Evolutionary conservation across 1,139 yeast species (phyloP), one percentile per base, ranked within the genome.

Genomic region (Blastobotrys malaysiensis): DNA sequence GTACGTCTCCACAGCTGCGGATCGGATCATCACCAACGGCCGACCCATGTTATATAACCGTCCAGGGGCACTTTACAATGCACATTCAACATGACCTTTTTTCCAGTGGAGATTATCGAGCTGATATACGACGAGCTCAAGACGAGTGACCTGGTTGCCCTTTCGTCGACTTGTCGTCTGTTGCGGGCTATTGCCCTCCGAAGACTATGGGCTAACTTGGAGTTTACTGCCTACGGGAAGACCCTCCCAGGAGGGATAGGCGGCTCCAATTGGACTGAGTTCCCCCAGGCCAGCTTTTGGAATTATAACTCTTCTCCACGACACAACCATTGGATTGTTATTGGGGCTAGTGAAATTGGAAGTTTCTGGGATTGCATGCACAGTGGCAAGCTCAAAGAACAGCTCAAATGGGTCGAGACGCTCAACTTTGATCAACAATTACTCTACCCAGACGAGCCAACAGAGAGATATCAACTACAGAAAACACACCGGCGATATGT

Each of bases 61-160:
- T 13, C 39, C 39, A 31, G 39, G 39, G 39, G 39, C 39, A 31
- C 5, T 7, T 2, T 31, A n/a, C 4, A 22, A 31, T 31, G 39
- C 11, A 13, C 2, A 31, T 14, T 11, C 11, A 31, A 31, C 5
- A 31, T 52, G 9, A 27, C 16, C 3, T 14, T 19, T 13, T 39
- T 52, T 6, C 54, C 54, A 4, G 52, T 49, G 1, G 54, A 52
- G 31, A 36, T 52, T n/a, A 16, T 52, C 14, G 49, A 48, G 19
- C 43, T 11, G 16, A 36, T 52, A 5, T 21, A 36, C 2, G 24
- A 9, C 2, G 2, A 18, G 14, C 46, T 52, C 6, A 9, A n/a
- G 20, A 16, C 43, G 9, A 9, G 14, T 3, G 54, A 48, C 18
- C 54, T 48, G 11, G 31, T 39, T 3, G 39, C 44, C n/a, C n/a